Evolutionary conservation across 495 filamentous ascomycete genomes (phyloP).

Genomic region (Podospora pseudocomata): DNA sequence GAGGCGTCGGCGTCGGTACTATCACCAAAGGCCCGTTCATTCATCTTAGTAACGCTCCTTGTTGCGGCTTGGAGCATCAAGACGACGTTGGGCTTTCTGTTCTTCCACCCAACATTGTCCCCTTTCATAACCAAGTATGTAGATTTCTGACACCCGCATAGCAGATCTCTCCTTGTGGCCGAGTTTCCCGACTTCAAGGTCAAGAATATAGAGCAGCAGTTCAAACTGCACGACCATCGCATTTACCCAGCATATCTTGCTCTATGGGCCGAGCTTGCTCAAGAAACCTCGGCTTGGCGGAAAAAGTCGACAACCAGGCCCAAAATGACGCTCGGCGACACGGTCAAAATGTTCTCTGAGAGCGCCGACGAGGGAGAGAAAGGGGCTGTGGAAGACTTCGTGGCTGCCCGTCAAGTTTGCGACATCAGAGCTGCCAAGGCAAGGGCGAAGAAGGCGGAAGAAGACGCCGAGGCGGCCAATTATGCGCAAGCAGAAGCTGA

Average conservation of each 20-base stretch:
- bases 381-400: constrained; percentile 32
- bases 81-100: too few relatives aligned
- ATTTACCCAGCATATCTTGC: constrained; percentile 33
- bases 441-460: constrained; percentile 28
- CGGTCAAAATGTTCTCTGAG: neutral
- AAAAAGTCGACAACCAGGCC: constrained; percentile 4
- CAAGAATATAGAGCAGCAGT: constrained; percentile 18
- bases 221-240: constrained; percentile 18
- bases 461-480: constrained; percentile 44
- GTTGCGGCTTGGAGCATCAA: too few relatives aligned
- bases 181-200: constrained; percentile 25
- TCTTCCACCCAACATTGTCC: too few relatives aligned
- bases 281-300: neutral
- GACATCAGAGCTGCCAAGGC: constrained; percentile 18
- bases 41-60: too few relatives aligned
- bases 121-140: too few relatives aligned
- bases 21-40: too few relatives aligned
- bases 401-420: constrained; percentile 24
- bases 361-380: constrained; percentile 10
- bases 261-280: constrained; percentile 24
- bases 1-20: too few relatives aligned
- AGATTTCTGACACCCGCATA: constrained; percentile 4
- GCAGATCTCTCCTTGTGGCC: constrained; percentile 25
- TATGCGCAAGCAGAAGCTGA: constrained; percentile 43
- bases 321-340: neutral